Conservation (phyloP, 2,329 filamentous ascomycete genomes). For the Didymella arachidicola region DNA sequence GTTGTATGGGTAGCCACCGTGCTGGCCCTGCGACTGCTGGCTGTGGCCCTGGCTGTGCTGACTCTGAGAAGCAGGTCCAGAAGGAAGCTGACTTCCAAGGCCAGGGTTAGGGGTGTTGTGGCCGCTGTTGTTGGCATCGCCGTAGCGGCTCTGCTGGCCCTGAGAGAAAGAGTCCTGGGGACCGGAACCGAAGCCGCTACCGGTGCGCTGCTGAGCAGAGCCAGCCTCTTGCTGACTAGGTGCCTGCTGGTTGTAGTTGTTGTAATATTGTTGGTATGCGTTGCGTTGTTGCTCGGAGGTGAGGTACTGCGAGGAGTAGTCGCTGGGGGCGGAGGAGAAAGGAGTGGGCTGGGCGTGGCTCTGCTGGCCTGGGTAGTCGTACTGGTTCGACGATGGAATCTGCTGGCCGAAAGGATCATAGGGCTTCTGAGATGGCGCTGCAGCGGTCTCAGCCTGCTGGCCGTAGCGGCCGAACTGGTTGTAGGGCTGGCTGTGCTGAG, state of each 20-base stretch:
- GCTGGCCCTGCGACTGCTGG: constrained; percentile 51
- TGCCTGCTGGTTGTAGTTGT: constrained; percentile 59
- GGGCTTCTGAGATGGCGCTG: constrained; percentile 74
- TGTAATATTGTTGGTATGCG: constrained; percentile 75
- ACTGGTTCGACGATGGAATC: constrained; percentile 58
- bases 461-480: constrained; percentile 76
- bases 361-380: constrained; percentile 58
- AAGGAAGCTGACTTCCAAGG: constrained; percentile 61
- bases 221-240: constrained; percentile 74
- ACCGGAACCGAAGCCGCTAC: constrained; percentile 74
- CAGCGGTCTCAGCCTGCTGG: constrained; percentile 66
- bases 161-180: constrained; percentile 68
- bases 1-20: constrained; percentile 56
- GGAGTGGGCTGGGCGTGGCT: constrained; percentile 68
- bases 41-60: constrained; percentile 56
- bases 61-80: constrained; percentile 56
- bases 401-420: constrained; percentile 89
- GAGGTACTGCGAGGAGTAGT: constrained; percentile 83
- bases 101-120: constrained; percentile 89
- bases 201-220: constrained; percentile 76
- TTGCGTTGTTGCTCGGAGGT: constrained; percentile 77
- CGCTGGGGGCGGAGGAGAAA: constrained; percentile 77
- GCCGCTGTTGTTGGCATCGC: constrained; percentile 83
- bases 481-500: constrained; percentile 56
- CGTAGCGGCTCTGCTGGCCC: constrained; percentile 74